Base-by-base conservation (phyloP, 768 basidiomycete species). In the Psilocybe subaeruginosa region DNA sequence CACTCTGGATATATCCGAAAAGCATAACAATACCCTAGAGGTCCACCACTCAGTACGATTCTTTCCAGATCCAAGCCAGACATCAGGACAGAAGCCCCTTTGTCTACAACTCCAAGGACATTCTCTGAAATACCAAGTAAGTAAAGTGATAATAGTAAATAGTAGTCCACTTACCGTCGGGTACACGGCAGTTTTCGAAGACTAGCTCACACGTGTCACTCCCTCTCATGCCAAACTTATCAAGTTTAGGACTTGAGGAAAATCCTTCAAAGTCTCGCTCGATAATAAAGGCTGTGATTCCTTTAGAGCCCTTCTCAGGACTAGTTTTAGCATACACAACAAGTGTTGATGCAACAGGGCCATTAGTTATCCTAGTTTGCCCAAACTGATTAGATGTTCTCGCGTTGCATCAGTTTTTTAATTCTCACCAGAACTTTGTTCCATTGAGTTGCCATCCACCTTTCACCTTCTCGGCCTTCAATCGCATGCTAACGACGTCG, bases 201-300 rank as follows among this genome's bases (percentile, higher is more conserved):
- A 96, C 87, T 23, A 97, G 77, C 71, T 98, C 96, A 64, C 93
- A 94, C 2, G 96, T 98, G 67, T 97, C 95, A 61, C 92, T 93
- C 41, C 96, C 96, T 67, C 96, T 80, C 96, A 98, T 98, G 1
- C 96, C 96, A 69, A 97, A 88, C 73, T 98, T 98, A 74, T 98
- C 96, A 19, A 98, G 80, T 68, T 96, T 95, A 61, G 90, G 92
- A 66, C 91, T 90, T 0, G 93, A 91, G 5, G 93, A 93, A 74
- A 96, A 96, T 0, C 94, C 96, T 46, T 82, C 74, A 72, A 91
- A 94, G 6, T 77, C 87, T 48, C 85, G 89, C 76, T 97, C 94
- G 63, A 98, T 80, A 64, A 97, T 87, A 74, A 97, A 97, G 0
- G 95, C 86, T 0, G 95, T 97, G 64, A 97, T 94, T 19, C 95